phyloP scores from a whole-genome alignment of 2,329 filamentous ascomycete genomes.

The Trichoderma guizhouense region DNA sequence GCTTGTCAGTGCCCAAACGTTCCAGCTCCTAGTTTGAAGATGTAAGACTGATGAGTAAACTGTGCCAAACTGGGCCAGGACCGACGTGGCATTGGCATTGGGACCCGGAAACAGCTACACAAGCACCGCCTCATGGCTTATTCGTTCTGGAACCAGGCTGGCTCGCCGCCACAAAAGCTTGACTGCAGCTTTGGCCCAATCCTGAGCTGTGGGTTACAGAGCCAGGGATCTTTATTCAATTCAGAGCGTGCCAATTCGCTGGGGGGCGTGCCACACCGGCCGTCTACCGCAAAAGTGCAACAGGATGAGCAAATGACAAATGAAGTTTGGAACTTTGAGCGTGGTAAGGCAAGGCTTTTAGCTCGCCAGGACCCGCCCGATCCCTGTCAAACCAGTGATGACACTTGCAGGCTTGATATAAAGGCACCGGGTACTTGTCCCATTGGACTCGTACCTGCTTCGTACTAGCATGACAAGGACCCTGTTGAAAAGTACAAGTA shows the following conservation, averaged over 20 bases:
- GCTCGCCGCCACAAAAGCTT: slow-evolving; percentile 10
- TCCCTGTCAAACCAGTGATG: not conserved
- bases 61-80: not conserved
- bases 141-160: not conserved
- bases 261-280: not conserved
- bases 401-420: not conserved
- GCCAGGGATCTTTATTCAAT: not conserved
- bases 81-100: slow-evolving; percentile 4
- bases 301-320: not conserved
- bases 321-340: not conserved
- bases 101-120: not conserved
- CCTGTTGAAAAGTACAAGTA: not conserved
- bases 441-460: not conserved
- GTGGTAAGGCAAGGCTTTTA: not conserved
- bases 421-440: not conserved
- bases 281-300: not conserved
- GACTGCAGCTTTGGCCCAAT: not conserved
- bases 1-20: not conserved
- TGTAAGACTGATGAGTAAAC: slow-evolving; percentile 7
- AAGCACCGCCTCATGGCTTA: not conserved
- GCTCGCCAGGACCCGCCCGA: not conserved
- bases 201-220: not conserved
- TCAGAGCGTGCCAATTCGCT: not conserved
- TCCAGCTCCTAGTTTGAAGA: not conserved
- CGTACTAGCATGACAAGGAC: not conserved